Base-by-base conservation (phyloP, 176 grass and related monocot species). In the Metroxylon sagu region DNA sequence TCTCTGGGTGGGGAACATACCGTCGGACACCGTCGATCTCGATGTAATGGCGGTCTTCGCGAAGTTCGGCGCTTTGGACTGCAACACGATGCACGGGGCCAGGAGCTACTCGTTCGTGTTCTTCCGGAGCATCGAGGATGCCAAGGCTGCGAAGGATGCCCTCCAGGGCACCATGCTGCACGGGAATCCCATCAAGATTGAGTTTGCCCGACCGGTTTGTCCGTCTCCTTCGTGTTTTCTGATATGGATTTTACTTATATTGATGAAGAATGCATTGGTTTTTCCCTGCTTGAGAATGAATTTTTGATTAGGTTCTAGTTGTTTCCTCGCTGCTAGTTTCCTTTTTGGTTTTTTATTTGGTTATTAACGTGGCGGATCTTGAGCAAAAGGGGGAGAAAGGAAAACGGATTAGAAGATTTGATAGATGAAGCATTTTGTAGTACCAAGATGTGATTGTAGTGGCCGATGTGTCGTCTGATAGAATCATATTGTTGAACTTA, bases 151-250 rank as follows among this genome's bases (percentile, higher is more conserved):
- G 50, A 69, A 85, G 57, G 65, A 65, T 7, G 78, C 84, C 14
- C 79, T 83, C 39, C 71, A 79, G 12, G 87, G 87, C 4, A 50
- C 60, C 23, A 27, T 49, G 70, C 64, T 97, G 65, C 80, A 75
- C 60, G 84, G 87, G 14, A 56, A 29, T 14, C 10, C 67, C 50
- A 72, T 92, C 53, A 75, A 70, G 69, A 76, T 71, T 59, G 82
- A 97, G 81, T 85, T 88, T 31, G 74, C 87, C 31, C 78, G 84
- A 59, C 87, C 93, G 77, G 93, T 98, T 82, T 56, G 61, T 76
- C 7, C 19, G 55, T 26, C 64, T 1, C 43, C 35, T 43, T 43
- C 35, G 35, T 43, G 35, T 14, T 3, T 12, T 43, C 7, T 43
- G 35, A 43, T 43, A 14, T 43, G 35, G 35, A 56, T 56, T 56